Evolutionary conservation across 1,139 yeast genomes (phyloP).

Genomic region (Candida smagusa): DNA sequence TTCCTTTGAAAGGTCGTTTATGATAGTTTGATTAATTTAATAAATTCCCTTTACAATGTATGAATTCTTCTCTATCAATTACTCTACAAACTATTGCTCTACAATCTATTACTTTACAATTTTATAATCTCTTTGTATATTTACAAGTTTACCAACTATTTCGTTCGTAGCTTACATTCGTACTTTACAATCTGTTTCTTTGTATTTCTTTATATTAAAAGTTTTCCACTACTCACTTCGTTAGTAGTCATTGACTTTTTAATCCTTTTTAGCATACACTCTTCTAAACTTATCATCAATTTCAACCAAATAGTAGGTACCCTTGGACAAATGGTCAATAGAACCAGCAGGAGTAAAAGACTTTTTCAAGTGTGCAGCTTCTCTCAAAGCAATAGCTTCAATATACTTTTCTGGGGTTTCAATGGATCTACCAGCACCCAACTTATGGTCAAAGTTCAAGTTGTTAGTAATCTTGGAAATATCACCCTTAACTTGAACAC

Average conservation of each 20-base stretch:
- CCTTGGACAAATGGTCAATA: slow-evolving; percentile 64
- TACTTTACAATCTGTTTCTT: too few species aligned
- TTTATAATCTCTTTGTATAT: too few species aligned
- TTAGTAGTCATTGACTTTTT: slow-evolving; percentile 9
- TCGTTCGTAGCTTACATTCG: too few species aligned
- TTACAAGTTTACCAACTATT: too few species aligned
- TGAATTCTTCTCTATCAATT: too few species aligned
- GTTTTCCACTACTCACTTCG: not conserved
- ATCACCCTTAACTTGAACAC: slow-evolving; percentile 80
- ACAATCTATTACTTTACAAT: not conserved
- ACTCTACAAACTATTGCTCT: too few species aligned
- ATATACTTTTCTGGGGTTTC: slow-evolving; percentile 81
- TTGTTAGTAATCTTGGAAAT: slow-evolving; percentile 61
- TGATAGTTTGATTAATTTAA: too few species aligned
- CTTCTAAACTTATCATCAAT: slow-evolving; percentile 91
- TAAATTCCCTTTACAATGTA: too few species aligned
- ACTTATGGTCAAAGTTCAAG: slow-evolving; percentile 67
- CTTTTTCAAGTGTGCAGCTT: slow-evolving; percentile 82
- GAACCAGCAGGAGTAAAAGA: slow-evolving; percentile 76
- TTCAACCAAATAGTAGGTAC: slow-evolving; percentile 80
- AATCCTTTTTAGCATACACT: slow-evolving; percentile 62
- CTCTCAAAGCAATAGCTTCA: slow-evolving; percentile 80
- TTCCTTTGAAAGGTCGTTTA: too few species aligned
- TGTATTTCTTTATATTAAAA: not conserved
- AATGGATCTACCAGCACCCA: slow-evolving; percentile 59